Conservation (phyloP, 2,329 filamentous ascomycete species). For the Macroventuria anomochaeta region DNA sequence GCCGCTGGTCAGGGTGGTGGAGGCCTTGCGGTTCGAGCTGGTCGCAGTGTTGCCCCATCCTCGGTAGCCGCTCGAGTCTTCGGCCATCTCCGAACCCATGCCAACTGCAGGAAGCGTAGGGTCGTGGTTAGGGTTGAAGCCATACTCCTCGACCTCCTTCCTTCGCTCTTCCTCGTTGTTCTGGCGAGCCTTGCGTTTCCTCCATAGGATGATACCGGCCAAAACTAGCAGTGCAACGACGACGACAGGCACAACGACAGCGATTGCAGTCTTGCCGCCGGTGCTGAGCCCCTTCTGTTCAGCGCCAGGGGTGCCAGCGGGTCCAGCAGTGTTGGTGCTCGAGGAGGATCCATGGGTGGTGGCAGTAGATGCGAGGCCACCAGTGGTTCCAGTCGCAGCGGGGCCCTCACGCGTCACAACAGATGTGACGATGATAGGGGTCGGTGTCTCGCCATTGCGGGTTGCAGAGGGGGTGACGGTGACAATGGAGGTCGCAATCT, state of each 20-base stretch:
- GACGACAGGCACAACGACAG: constrained; percentile 91
- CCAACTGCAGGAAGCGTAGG: constrained; percentile 72
- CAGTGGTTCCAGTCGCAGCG: constrained; percentile 11
- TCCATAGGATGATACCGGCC: constrained; percentile 82
- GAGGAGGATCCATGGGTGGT: constrained; percentile 11
- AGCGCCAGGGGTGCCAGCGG: constrained; percentile 21
- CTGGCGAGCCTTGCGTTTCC: constrained; percentile 84
- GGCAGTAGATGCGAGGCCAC: constrained; percentile 21
- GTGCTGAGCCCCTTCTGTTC: constrained; percentile 58
- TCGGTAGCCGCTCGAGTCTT: constrained; percentile 80
- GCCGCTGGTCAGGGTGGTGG: constrained; percentile 86
- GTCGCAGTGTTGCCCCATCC: constrained; percentile 90
- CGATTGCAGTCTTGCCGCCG: constrained; percentile 82
- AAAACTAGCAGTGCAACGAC: constrained; percentile 82
- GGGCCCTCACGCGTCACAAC: constrained; percentile 18
- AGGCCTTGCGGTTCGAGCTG: constrained; percentile 75
- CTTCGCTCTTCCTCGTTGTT: constrained; percentile 84
- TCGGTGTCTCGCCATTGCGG: constrained; percentile 26
- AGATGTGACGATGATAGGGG: constrained; percentile 27
- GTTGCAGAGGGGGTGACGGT: constrained; percentile 32
- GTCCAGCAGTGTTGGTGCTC: constrained; percentile 19
- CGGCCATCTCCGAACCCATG: constrained; percentile 72
- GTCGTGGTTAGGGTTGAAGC: constrained; percentile 97
- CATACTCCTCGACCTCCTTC: constrained; percentile 97
- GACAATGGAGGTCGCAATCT: constrained; percentile 29